These are phyloP conservation scores for Hippophae gyantsensis DNA, from an alignment of 306 rosid genomes.

Conservation along the genomic window DNA sequence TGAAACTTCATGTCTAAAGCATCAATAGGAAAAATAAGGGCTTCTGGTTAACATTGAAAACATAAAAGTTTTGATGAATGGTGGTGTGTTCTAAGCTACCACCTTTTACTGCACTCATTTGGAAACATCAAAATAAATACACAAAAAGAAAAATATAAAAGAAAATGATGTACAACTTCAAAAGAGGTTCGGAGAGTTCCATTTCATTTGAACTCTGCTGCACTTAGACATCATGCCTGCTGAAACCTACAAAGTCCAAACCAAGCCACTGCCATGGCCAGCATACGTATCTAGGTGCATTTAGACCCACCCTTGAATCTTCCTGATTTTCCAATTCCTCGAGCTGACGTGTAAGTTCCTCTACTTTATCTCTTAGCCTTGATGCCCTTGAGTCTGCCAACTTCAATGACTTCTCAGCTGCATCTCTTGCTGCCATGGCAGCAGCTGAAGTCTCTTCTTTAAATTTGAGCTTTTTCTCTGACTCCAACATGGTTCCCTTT, in stretches of 20 bases:
- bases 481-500: constrained; percentile 64
- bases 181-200: constrained; percentile 96
- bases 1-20: neutral
- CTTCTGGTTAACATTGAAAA: constrained; percentile 20
- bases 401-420: constrained; percentile 87
- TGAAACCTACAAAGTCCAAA: constrained; percentile 68
- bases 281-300: constrained; percentile 77
- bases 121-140: constrained; percentile 41
- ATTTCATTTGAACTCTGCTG: constrained; percentile 70
- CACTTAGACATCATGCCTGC: constrained; percentile 33
- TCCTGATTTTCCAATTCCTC: constrained; percentile 78
- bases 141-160: constrained; percentile 8
- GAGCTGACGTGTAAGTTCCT: constrained; percentile 85
- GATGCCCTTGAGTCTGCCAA: constrained; percentile 84
- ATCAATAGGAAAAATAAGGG: neutral
- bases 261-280: constrained; percentile 99
- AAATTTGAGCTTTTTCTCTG: constrained; percentile 77
- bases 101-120: constrained; percentile 26
- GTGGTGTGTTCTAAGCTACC: constrained; percentile 29
- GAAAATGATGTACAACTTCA: constrained; percentile 22
- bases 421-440: constrained; percentile 99
- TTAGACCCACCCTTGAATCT: constrained; percentile 48
- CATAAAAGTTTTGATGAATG: constrained; percentile 16
- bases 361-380: constrained; percentile 81
- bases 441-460: constrained; percentile 95